These are phyloP conservation scores for Candida ortonii DNA, from an alignment of 805 yeast genomes.

Conservation along the genomic window DNA sequence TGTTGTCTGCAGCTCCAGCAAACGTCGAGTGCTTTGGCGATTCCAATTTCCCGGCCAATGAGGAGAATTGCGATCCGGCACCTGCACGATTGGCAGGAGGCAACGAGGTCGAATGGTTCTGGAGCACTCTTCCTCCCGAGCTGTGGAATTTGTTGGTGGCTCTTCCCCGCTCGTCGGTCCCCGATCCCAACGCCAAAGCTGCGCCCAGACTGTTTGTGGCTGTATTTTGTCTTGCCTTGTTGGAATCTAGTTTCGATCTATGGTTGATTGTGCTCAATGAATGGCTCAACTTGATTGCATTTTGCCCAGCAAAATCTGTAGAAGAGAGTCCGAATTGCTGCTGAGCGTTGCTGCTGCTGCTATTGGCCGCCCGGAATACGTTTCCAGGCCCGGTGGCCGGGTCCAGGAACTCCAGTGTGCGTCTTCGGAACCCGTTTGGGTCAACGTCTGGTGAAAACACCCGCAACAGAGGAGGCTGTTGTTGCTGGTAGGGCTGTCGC, in stretches of 20 bases:
- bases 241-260: conserved; percentile 24
- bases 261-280: conserved; percentile 28
- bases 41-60: conserved; percentile 7
- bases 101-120: conserved; percentile 22
- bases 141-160: conserved; percentile 15
- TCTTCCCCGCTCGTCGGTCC: conserved; percentile 22
- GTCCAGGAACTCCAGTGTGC: conserved; percentile 20
- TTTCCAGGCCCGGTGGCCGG: conserved; percentile 3
- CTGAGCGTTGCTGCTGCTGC: conserved; percentile 4
- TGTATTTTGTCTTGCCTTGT: conserved; percentile 13
- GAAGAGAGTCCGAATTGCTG: conserved; percentile 18
- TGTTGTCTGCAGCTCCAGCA: not conserved
- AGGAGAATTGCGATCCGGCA: conserved; percentile 8
- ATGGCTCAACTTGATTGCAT: conserved; percentile 29
- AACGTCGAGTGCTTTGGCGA: conserved; percentile 3
- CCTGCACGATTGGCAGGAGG: conserved; percentile 21
- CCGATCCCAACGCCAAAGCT: conserved; percentile 3
- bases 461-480: conserved; percentile 20
- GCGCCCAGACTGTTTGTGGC: conserved; percentile 5
- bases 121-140: conserved; percentile 14
- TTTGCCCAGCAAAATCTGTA: conserved; percentile 26
- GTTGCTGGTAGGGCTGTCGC: conserved; percentile 9
- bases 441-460: conserved; percentile 31
- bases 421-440: conserved; percentile 21
- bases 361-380: no score